Conservation (phyloP, 306 rosid genomes). For the Rosa chinensis region DNA sequence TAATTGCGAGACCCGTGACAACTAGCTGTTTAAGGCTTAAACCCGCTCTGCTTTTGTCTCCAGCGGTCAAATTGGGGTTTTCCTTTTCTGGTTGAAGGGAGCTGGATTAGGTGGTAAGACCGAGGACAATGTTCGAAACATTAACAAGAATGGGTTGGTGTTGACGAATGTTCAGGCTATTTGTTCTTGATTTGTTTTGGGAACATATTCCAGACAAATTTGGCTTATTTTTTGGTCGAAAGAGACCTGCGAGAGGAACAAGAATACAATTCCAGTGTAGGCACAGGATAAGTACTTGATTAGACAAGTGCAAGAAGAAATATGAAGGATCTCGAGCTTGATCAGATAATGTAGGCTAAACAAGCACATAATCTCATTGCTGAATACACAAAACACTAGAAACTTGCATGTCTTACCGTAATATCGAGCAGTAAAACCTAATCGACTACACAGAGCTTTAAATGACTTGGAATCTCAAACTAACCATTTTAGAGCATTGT, state of each 20-base stretch:
- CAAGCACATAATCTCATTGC: background rate
- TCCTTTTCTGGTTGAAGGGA: background rate
- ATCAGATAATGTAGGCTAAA: background rate
- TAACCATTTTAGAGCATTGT: background rate
- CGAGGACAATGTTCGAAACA: background rate
- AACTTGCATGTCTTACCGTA: background rate
- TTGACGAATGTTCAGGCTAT: too few species aligned
- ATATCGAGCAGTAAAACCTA: background rate
- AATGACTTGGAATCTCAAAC: background rate
- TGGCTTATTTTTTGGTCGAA: too few species aligned
- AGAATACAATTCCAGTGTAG: background rate
- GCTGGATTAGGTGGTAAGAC: background rate
- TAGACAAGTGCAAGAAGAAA: background rate
- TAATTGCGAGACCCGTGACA: background rate
- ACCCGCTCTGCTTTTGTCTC: too few species aligned
- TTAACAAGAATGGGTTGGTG: too few species aligned
- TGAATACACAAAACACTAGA: background rate
- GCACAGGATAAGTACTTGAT: background rate
- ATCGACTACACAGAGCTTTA: background rate
- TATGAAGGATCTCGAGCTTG: background rate
- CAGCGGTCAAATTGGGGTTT: background rate
- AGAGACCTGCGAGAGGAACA: background rate
- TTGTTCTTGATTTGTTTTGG: background rate
- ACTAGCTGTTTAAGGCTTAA: too few species aligned
- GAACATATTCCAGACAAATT: background rate